phyloP scores from a whole-genome alignment of 345 rosid species.

The Crucihimalaya himalaica region DNA sequence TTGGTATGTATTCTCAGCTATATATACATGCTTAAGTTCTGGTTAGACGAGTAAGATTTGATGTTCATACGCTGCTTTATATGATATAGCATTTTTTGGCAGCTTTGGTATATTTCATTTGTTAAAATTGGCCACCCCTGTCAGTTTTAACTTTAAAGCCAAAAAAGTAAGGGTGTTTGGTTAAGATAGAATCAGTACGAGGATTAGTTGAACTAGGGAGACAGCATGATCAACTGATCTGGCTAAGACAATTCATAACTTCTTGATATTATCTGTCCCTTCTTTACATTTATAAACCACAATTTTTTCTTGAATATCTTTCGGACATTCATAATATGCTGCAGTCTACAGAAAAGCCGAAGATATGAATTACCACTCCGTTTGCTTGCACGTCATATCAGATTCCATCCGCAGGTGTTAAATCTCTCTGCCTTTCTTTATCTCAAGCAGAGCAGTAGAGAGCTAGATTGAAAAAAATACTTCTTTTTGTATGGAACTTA shows the following conservation, averaged over 20 bases:
- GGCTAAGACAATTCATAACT: background rate
- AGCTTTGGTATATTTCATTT: background rate
- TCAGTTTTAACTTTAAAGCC: background rate
- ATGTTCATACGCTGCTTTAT: background rate
- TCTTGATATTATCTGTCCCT: conserved; percentile 14
- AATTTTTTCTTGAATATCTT: background rate
- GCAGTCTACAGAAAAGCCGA: conserved; percentile 92
- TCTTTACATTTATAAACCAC: background rate
- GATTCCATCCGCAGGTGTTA: conserved; percentile 91
- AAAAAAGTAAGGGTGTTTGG: background rate
- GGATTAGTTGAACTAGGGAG: conserved; percentile 8
- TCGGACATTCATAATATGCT: conserved; percentile 28
- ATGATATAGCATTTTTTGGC: background rate
- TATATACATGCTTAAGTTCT: background rate
- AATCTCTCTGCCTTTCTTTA: conserved; percentile 26
- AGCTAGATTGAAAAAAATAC: background rate
- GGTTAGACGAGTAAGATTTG: conserved; percentile 6
- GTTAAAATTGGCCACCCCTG: conserved; percentile 1
- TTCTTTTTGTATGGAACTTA: background rate
- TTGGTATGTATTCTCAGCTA: conserved; percentile 56
- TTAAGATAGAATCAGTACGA: conserved; percentile 9
- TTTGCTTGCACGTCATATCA: conserved; percentile 90
- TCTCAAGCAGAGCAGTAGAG: background rate
- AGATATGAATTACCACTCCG: conserved; percentile 96
- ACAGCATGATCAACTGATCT: conserved; percentile 21